Conservation (phyloP, 2,329 filamentous ascomycete species). For the Epicoccum nigrum region DNA sequence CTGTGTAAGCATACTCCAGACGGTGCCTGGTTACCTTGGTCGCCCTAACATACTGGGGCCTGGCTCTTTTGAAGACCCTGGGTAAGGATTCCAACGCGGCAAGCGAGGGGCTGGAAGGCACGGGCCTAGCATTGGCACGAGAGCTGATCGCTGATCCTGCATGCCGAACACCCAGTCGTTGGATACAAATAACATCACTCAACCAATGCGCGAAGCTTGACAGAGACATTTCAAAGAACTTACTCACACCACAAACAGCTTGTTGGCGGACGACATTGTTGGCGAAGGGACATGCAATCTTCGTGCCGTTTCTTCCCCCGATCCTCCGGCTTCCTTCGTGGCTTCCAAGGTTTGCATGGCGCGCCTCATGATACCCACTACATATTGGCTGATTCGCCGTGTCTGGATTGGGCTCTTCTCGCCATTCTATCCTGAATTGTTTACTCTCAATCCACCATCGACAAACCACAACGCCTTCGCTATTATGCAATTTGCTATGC, state of each 20-base stretch:
- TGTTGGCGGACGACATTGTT: background rate
- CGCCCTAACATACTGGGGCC: background rate
- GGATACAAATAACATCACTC: background rate
- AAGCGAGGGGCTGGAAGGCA: constrained; percentile 6
- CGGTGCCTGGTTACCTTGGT: background rate
- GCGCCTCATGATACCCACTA: background rate
- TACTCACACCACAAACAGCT: background rate
- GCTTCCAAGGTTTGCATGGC: background rate
- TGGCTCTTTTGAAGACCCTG: background rate
- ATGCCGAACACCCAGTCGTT: constrained; percentile 5
- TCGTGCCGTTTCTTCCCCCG: background rate
- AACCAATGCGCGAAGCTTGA: constrained; percentile 4
- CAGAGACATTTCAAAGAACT: background rate
- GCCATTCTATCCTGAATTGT: background rate
- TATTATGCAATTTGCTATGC: too few relatives aligned
- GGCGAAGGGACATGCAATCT: background rate
- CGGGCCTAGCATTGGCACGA: background rate
- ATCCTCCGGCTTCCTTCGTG: background rate
- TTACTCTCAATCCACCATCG: too few relatives aligned
- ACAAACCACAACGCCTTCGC: too few relatives aligned
- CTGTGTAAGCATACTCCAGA: constrained; percentile 12
- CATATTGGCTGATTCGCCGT: background rate
- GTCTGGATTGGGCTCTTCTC: constrained; percentile 3
- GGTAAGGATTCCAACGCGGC: background rate
- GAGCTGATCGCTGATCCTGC: background rate